These are phyloP conservation scores for Eleusine coracana DNA, from an alignment of 176 grass and related monocot species.

Conservation along the genomic window DNA sequence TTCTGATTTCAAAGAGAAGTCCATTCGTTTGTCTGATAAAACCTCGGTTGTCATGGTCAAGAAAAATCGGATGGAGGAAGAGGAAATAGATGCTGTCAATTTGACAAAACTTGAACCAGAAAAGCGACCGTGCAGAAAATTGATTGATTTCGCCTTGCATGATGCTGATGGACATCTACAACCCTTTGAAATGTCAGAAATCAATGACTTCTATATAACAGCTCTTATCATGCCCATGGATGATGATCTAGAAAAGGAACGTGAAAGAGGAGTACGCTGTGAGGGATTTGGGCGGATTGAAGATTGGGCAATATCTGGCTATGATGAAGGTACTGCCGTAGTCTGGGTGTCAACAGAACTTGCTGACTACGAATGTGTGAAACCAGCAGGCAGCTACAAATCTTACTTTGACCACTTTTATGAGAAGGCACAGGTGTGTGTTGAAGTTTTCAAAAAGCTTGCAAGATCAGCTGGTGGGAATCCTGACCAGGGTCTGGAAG, in stretches of 20 bases:
- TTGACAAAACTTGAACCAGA: conserved; percentile 83
- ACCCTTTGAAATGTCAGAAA: conserved; percentile 98
- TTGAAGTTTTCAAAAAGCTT: conserved; percentile 92
- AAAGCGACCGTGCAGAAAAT: conserved; percentile 72
- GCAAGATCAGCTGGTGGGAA: conserved; percentile 78
- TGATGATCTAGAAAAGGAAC: conserved; percentile 84
- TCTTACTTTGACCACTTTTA: conserved; percentile 85
- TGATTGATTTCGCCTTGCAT: conserved; percentile 89
- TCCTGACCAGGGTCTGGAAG: conserved; percentile 73
- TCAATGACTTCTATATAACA: conserved; percentile 91
- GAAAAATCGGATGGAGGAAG: conserved; percentile 70
- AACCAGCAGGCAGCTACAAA: conserved; percentile 84
- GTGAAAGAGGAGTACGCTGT: conserved; percentile 87
- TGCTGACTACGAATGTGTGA: conserved; percentile 98
- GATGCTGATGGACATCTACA: conserved; percentile 87
- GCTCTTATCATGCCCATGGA: conserved; percentile 91
- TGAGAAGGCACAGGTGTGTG: conserved; percentile 91
- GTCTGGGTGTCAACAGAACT: conserved; percentile 94
- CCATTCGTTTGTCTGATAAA: conserved; percentile 66
- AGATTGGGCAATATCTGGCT: conserved; percentile 92
- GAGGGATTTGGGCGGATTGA: conserved; percentile 98
- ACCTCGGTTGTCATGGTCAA: conserved; percentile 62
- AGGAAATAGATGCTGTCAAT: conserved; percentile 81
- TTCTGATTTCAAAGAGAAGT: conserved; percentile 85
- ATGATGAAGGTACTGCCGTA: conserved; percentile 90